Base-by-base conservation (phyloP, 257 asterid genomes). In the Forsythia suspensa region DNA sequence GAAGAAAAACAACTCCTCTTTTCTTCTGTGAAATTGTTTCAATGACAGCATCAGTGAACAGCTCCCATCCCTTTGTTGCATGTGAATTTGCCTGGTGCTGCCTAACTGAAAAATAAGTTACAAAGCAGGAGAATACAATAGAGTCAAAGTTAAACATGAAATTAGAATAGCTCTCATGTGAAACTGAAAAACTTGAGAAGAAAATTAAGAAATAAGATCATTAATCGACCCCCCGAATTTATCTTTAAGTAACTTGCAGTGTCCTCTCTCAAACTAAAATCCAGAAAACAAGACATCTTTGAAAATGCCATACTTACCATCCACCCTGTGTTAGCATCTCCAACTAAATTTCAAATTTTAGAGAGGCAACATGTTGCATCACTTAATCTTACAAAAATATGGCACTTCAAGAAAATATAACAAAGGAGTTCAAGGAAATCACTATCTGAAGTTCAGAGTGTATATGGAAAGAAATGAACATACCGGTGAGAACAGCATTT, bases 11-110 rank as follows among this genome's bases (percentile, higher is more conserved):
- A 76, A 96, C 96, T 82, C 99, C 99, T 57, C 52, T 85, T 86
- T 85, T 90, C 86, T 87, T 88, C 85, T 77, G 88, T 48, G 99
- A 96, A 81, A 94, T 90, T 85, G 96, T 84, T 84, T 81, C 84
- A 69, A 96, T 96, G 46, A 94, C 94, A 77, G 98, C 90, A 89
- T 96, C 99, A 69, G 99, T 96, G 83, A 96, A 94, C 82, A 88
- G 95, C 84, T 96, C 99, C 99, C 99, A 96, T 44, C 99, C 99
- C 76, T 87, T 96, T 72, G 87, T 92, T 77, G 99, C 95, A 87
- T 96, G 99, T 76, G 94, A 94, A 87, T 92, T 96, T 70, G 99
- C 97, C 81, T 94, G 94, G 75, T 91, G 95, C 69, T 92, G 88
- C 85, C 91, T 91, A 71, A 96, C 99, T 93, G 96, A 43, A 87